A percentile compares a stretch with the other conserved stretches of the same genome.
Conservation (phyloP, 1,139 yeast species). For the Candida gigantensis region DNA sequence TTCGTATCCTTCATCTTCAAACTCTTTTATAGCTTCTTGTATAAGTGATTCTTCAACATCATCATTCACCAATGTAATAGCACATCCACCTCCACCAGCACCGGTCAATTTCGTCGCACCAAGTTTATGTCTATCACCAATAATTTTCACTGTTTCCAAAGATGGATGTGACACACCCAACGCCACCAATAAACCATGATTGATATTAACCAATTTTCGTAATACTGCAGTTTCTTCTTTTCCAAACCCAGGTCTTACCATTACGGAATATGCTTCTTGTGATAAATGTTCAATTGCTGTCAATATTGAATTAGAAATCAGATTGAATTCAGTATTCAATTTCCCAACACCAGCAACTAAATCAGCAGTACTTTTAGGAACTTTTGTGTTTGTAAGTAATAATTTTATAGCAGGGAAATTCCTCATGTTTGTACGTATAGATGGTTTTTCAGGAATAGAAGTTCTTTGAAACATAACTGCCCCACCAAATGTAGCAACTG, state of each 20-base stretch:
- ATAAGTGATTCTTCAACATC: conserved; percentile 34
- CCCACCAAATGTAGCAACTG: conserved; percentile 95
- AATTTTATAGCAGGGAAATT: conserved; percentile 76
- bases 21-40: conserved; percentile 37
- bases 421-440: conserved; percentile 64
- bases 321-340: conserved; percentile 54
- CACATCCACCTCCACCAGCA: conserved; percentile 99
- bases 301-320: conserved; percentile 57
- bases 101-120: conserved; percentile 97
- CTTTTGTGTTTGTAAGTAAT: conserved; percentile 78
- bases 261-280: conserved; percentile 63
- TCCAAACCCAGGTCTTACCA: conserved; percentile 54
- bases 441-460: conserved; percentile 51
- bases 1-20: conserved; percentile 59
- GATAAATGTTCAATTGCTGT: conserved; percentile 73
- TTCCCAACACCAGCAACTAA: conserved; percentile 77
- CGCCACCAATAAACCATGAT: conserved; percentile 85
- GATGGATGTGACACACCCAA: conserved; percentile 93
- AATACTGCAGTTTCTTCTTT: conserved; percentile 46
- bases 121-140: conserved; percentile 58
- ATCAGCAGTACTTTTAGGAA: conserved; percentile 84
- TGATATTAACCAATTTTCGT: conserved; percentile 70
- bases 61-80: conserved; percentile 75
- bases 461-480: conserved; percentile 85
- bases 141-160: conserved; percentile 67